A percentile compares a stretch with the other conserved stretches of the same genome.
phyloP scores from a whole-genome alignment of 1,284 basidiomycete species.

The Rhizopogon parksii region DNA sequence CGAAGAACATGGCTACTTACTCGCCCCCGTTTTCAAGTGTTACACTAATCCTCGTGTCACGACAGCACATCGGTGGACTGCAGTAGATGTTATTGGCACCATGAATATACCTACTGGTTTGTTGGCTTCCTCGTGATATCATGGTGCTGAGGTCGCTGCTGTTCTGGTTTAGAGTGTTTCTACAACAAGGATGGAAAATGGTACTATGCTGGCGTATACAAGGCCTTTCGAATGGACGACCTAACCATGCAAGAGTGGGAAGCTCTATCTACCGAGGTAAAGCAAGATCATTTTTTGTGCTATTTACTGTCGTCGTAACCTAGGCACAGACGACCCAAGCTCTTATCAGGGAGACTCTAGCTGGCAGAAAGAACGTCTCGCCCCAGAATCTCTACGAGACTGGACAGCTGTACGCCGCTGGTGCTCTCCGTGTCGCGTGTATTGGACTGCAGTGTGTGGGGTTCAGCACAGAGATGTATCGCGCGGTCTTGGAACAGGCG shows the following conservation, averaged over 20 bases:
- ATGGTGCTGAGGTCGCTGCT: slow-evolving; percentile 7
- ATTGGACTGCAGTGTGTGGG: slow-evolving; percentile 68
- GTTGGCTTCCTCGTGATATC: slow-evolving; percentile 5
- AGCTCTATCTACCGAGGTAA: slow-evolving; percentile 55
- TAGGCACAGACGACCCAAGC: slow-evolving; percentile 48
- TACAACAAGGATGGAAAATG: slow-evolving; percentile 69
- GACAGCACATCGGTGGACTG: slow-evolving; percentile 65
- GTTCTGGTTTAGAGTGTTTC: slow-evolving; percentile 58
- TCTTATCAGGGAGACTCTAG: slow-evolving; percentile 62
- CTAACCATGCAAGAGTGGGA: slow-evolving; percentile 62
- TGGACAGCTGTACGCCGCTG: slow-evolving; percentile 59
- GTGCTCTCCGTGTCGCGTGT: slow-evolving; percentile 64
- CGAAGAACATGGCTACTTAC: slow-evolving; percentile 72
- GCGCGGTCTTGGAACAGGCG: slow-evolving; percentile 56
- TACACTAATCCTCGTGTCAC: slow-evolving; percentile 65
- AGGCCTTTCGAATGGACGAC: slow-evolving; percentile 55
- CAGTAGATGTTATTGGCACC: slow-evolving; percentile 49
- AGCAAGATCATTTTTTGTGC: slow-evolving; percentile 11
- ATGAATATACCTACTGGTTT: slow-evolving; percentile 58
- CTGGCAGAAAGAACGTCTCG: slow-evolving; percentile 62
- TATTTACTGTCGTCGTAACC: neutral
- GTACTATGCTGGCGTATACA: slow-evolving; percentile 77
- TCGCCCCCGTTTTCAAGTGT: slow-evolving; percentile 66
- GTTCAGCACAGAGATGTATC: slow-evolving; percentile 58
- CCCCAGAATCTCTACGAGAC: slow-evolving; percentile 71